A percentile compares a stretch with the other conserved stretches of the same genome.
Evolutionary conservation across 495 filamentous ascomycete genomes (phyloP).

Genomic region (Daldinia grandis): DNA sequence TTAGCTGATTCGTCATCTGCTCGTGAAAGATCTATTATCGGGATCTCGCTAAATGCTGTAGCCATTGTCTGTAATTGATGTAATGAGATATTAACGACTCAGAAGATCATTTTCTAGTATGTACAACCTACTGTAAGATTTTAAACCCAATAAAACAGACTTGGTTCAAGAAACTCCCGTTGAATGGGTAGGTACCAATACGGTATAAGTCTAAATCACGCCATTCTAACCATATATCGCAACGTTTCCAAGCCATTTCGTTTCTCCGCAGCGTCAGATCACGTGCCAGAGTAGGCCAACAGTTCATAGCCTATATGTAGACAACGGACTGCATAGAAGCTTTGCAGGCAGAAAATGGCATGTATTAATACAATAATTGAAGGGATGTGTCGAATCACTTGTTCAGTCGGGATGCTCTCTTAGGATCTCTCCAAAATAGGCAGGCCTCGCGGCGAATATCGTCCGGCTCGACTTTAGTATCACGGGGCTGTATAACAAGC

Average conservation of each 20-base stretch:
- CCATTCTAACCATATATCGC: conserved; percentile 22
- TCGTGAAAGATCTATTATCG: conserved; percentile 57
- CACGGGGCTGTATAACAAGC: conserved; percentile 32
- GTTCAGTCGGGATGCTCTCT: conserved; percentile 32
- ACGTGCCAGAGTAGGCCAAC: conserved; percentile 14
- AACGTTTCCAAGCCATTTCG: conserved; percentile 21
- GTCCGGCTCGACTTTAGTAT: conserved; percentile 33
- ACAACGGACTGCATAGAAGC: background rate
- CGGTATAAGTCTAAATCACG: conserved; percentile 26
- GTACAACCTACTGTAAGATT: background rate
- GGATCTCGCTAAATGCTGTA: conserved; percentile 51
- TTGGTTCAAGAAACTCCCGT: conserved; percentile 5
- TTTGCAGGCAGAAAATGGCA: background rate
- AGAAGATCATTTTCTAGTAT: conserved; percentile 1
- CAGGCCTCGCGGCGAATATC: conserved; percentile 36
- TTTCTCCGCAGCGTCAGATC: conserved; percentile 21
- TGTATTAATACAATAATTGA: conserved; percentile 16
- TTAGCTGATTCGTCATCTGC: conserved; percentile 39
- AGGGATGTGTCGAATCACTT: conserved; percentile 15
- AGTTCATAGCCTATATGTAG: background rate
- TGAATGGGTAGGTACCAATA: background rate
- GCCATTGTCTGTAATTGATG: conserved; percentile 25
- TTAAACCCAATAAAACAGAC: conserved; percentile 5
- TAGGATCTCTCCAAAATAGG: conserved; percentile 38
- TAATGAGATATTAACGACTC: background rate